Percentiles rank a stretch among this genome's conserved stretches.
Evolutionary conservation across 1,284 basidiomycete species (phyloP).

Genomic region (Boletellus deceptivus): DNA sequence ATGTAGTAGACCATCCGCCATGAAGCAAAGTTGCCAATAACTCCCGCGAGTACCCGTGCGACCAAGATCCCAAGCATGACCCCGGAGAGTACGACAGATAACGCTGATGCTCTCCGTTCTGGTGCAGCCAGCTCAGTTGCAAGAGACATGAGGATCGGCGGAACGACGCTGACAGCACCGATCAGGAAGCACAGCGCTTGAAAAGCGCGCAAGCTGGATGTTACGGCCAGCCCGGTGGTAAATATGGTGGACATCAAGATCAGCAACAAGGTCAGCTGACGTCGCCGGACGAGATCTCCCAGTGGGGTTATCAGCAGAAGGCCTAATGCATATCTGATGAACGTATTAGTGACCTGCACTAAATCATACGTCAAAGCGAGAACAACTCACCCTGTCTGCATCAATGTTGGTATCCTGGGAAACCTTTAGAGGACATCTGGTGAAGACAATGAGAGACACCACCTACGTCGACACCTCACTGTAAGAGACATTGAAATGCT

Average conservation of each 20-base stretch:
- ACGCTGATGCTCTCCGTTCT: slow-evolving; percentile 56
- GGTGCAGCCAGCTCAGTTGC: slow-evolving; percentile 66
- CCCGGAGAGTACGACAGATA: slow-evolving; percentile 67
- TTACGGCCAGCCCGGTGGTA: slow-evolving; percentile 56
- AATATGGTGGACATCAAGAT: slow-evolving; percentile 47
- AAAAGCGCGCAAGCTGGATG: slow-evolving; percentile 48
- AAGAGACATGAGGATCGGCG: slow-evolving; percentile 61
- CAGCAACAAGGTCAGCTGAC: slow-evolving; percentile 51
- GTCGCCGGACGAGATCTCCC: slow-evolving; percentile 64
- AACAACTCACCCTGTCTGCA: slow-evolving; percentile 46
- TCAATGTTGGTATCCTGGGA: slow-evolving; percentile 45
- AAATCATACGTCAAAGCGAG: background rate
- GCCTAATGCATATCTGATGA: slow-evolving; percentile 52
- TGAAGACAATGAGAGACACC: background rate
- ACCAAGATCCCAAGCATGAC: slow-evolving; percentile 70
- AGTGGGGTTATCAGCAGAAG: slow-evolving; percentile 64
- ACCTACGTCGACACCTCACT: slow-evolving; percentile 52
- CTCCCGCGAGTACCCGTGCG: slow-evolving; percentile 65
- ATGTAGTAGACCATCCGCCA: slow-evolving; percentile 71
- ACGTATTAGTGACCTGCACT: background rate
- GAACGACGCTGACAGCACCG: slow-evolving; percentile 54
- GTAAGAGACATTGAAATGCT: slow-evolving; percentile 57
- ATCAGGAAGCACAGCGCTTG: slow-evolving; percentile 57
- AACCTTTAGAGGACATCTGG: background rate
- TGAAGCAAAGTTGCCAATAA: slow-evolving; percentile 58